Conservation (phyloP, 1,139 yeast species). For the Nematodospora anomalae region DNA sequence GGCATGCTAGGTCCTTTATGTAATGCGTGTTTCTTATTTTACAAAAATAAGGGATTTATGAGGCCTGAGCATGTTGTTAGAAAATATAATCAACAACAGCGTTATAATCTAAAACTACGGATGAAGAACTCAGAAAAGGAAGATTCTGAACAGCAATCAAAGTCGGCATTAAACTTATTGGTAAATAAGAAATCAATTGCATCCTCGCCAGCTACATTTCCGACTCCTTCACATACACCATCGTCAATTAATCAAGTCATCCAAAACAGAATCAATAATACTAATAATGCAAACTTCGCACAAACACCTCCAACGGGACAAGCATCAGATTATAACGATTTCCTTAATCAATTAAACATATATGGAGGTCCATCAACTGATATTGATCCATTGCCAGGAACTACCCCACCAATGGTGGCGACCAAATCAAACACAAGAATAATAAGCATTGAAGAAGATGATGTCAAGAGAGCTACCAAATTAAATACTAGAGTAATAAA, state of each 20-base stretch:
- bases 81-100: constrained; percentile 48
- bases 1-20: constrained; percentile 55
- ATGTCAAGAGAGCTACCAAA: constrained; percentile 46
- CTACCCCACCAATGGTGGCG: constrained; percentile 52
- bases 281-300: constrained; percentile 6
- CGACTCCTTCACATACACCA: constrained; percentile 47
- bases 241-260: constrained; percentile 46
- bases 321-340: constrained; percentile 43
- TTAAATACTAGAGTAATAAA: constrained; percentile 47
- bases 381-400: constrained; percentile 49
- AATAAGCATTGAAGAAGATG: constrained; percentile 29
- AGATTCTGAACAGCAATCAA: constrained; percentile 9
- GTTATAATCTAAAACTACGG: constrained; percentile 32
- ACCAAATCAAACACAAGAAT: constrained; percentile 49
- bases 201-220: constrained; percentile 27
- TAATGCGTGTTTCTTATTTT: constrained; percentile 50
- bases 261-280: constrained; percentile 22
- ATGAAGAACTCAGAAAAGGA: constrained; percentile 22
- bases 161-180: constrained; percentile 3
- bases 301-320: constrained; percentile 14
- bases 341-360: constrained; percentile 48
- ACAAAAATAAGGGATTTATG: constrained; percentile 52
- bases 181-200: constrained; percentile 7
- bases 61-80: constrained; percentile 50
- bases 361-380: constrained; percentile 58